Conservation (phyloP, 2,329 filamentous ascomycete genomes). For the Gaeumannomyces tritici region DNA sequence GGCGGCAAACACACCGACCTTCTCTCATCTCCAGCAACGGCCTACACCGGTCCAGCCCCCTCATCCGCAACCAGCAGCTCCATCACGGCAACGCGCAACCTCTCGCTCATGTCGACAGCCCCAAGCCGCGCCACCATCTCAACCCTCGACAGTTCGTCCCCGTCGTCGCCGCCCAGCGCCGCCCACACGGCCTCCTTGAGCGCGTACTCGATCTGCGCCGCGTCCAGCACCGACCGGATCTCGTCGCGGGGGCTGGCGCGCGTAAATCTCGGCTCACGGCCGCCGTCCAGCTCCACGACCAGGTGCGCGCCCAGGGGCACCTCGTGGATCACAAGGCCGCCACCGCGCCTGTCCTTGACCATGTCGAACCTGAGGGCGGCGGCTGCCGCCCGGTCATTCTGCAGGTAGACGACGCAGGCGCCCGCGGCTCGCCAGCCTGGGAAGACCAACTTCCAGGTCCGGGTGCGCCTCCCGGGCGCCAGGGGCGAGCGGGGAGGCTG, state of each 20-base stretch:
- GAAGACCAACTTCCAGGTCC: background rate
- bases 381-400: background rate
- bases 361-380: background rate
- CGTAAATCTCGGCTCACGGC: background rate
- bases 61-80: conserved; percentile 1
- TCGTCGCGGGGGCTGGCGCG: background rate
- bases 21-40: too few relatives aligned
- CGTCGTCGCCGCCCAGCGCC: background rate
- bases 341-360: background rate
- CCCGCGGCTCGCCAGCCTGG: background rate
- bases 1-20: too few relatives aligned
- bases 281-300: background rate
- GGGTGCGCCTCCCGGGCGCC: background rate
- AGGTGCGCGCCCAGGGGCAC: background rate
- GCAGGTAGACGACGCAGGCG: background rate
- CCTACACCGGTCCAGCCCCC: too few relatives aligned
- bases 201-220: conserved; percentile 3
- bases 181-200: conserved; percentile 4
- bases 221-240: background rate
- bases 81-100: background rate
- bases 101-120: background rate
- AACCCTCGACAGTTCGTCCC: background rate
- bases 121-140: background rate
- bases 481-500: too few relatives aligned
- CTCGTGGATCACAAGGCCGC: background rate